Base-by-base conservation (phyloP, 805 yeast genomes). In the Ogataea trehalophila region DNA sequence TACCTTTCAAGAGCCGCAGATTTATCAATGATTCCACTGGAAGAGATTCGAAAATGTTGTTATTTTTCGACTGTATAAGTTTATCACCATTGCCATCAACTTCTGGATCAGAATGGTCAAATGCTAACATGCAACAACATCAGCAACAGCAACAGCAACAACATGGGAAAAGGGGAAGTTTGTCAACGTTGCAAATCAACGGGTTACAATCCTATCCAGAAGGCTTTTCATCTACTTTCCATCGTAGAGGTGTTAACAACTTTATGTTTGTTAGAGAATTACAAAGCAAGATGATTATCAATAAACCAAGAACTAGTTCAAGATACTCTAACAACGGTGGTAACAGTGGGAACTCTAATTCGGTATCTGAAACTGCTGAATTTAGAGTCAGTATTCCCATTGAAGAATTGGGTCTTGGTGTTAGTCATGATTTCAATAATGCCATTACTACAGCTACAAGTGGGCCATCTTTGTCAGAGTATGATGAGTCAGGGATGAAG, bases 231-330 rank as follows among this genome's bases (percentile, higher is more conserved):
- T 74, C 79, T 1, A 75, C 79, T 5, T 74, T 75, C 55, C 75
- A 75, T 55, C 65, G 71, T 41, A 57, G 79, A 41, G 77, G 77
- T 4, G 65, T 65, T n/a, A 74, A 73, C 48, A 72, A 72, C 52
- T 75, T 75, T 51, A 74, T 75, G 78, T 75, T 74, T 62, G 77
- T 74, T 3, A 61, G 79, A 48, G 79, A 75, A 51, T 57, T 75
- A 29, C 79, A 74, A 49, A 69, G 75, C 33, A 74, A 74, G 49
- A 64, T 74, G 55, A 68, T 73, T 17, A 65, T 74, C 14, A 69
- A 69, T 18, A 72, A 71, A 44, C 54, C 64, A 20, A 59, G 65
- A 39, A 46, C 22, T 13, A 11, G 26, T 9, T 40, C 36, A 40
- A 29, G 26, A 20, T 17, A 33, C n/a, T 29, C 33, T 33, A 18